These are phyloP conservation scores for Ceriops zippeliana DNA, from an alignment of 345 rosid species.

Conservation along the genomic window DNA sequence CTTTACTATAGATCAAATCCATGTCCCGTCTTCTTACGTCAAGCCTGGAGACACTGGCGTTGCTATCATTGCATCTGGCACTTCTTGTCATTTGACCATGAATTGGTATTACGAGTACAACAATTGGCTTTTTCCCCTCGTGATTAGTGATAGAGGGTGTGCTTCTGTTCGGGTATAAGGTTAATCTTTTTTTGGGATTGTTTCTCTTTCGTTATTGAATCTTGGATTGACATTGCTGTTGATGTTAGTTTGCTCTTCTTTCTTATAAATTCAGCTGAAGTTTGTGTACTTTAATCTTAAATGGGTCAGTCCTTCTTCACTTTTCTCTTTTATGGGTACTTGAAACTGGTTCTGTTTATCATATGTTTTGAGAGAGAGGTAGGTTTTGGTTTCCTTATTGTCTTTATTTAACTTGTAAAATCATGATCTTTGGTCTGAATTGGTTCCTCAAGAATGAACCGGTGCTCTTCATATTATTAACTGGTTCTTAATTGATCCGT, in stretches of 20 bases:
- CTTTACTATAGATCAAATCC: conserved; percentile 62
- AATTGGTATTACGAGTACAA: conserved; percentile 70
- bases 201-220: neutral
- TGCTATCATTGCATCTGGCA: conserved; percentile 68
- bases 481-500: too few relatives aligned
- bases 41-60: conserved; percentile 78
- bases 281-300: too few relatives aligned
- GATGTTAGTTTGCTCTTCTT: neutral
- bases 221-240: neutral
- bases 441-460: too few relatives aligned
- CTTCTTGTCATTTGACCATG: conserved; percentile 84
- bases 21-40: conserved; percentile 62
- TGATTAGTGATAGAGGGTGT: conserved; percentile 62
- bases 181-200: neutral
- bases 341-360: too few relatives aligned
- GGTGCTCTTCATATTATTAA: too few relatives aligned
- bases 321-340: too few relatives aligned
- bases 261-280: too few relatives aligned
- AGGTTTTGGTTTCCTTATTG: too few relatives aligned
- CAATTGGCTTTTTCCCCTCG: conserved; percentile 70
- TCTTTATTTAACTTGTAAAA: too few relatives aligned
- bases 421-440: too few relatives aligned
- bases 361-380: too few relatives aligned
- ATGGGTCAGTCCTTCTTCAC: too few relatives aligned
- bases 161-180: conserved; percentile 80